Conservation (phyloP, 192 early-diverging fungal genomes). For the Rhizoclosmatium globosum region DNA sequence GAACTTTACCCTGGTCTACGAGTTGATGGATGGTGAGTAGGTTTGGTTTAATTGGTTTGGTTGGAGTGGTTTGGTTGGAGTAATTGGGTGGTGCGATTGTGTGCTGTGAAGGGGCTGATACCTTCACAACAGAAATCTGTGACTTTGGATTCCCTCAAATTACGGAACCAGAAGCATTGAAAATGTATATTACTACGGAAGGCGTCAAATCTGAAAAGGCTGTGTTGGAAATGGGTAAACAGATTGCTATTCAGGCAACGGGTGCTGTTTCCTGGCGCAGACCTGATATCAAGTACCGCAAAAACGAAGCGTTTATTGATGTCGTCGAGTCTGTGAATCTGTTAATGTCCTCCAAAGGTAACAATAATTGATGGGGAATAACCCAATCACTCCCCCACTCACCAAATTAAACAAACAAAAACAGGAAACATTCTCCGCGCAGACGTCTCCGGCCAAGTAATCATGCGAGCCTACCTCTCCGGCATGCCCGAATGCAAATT, state of each 20-base stretch:
- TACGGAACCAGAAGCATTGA: constrained; percentile 68
- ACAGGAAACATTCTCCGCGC: constrained; percentile 79
- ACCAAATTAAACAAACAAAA: background rate
- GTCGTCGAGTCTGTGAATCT: constrained; percentile 98
- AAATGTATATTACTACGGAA: constrained; percentile 95
- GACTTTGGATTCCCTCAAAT: constrained; percentile 86
- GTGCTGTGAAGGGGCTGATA: background rate
- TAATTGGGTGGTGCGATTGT: background rate
- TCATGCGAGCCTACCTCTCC: constrained; percentile 94
- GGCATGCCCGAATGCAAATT: constrained; percentile 99
- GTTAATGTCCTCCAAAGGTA: constrained; percentile 79
- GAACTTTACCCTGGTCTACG: constrained; percentile 65
- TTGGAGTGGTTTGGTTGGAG: background rate
- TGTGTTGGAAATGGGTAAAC: constrained; percentile 49
- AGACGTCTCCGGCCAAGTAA: constrained; percentile 89
- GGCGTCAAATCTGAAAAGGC: constrained; percentile 82
- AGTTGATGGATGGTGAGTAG: constrained; percentile 57
- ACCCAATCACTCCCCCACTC: background rate
- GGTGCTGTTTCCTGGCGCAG: constrained; percentile 93
- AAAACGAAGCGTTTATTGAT: constrained; percentile 98
- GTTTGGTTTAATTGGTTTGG: background rate
- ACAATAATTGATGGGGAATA: background rate
- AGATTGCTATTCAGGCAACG: constrained; percentile 95
- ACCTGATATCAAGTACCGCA: constrained; percentile 93
- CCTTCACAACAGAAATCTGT: constrained; percentile 58